Conservation (phyloP, 345 rosid species). For the Ricinus communis region DNA sequence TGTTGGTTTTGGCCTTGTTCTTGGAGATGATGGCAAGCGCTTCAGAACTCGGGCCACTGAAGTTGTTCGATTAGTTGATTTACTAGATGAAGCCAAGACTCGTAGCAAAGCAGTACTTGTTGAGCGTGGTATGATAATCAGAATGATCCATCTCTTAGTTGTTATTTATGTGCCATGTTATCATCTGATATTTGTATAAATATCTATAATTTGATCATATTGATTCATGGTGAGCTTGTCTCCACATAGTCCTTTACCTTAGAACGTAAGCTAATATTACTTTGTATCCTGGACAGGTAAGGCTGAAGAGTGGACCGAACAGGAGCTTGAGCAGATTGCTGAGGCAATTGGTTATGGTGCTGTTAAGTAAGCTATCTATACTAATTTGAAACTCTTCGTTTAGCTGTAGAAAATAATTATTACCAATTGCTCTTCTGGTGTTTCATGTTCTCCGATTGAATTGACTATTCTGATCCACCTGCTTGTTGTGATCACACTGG, state of each 20-base stretch:
- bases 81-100: slow-evolving; percentile 90
- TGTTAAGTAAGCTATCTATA: slow-evolving; percentile 62
- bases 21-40: slow-evolving; percentile 91
- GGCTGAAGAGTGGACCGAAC: slow-evolving; percentile 79
- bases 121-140: slow-evolving; percentile 66
- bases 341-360: slow-evolving; percentile 98
- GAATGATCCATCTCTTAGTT: slow-evolving; percentile 14
- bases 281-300: slow-evolving; percentile 48
- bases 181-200: slow-evolving; percentile 3
- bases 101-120: slow-evolving; percentile 74
- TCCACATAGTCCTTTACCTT: background rate
- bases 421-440: background rate
- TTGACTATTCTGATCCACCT: background rate
- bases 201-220: background rate
- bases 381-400: background rate
- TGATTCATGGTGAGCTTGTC: background rate
- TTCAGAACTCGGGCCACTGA: slow-evolving; percentile 83
- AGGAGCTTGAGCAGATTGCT: slow-evolving; percentile 88
- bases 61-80: slow-evolving; percentile 90
- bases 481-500: background rate
- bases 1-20: slow-evolving; percentile 95
- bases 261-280: background rate
- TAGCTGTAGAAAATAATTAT: background rate
- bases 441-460: background rate
- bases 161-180: background rate